These are phyloP conservation scores for Triticum dicoccoides DNA, from an alignment of 176 grass and related monocot species.

Conservation along the genomic window DNA sequence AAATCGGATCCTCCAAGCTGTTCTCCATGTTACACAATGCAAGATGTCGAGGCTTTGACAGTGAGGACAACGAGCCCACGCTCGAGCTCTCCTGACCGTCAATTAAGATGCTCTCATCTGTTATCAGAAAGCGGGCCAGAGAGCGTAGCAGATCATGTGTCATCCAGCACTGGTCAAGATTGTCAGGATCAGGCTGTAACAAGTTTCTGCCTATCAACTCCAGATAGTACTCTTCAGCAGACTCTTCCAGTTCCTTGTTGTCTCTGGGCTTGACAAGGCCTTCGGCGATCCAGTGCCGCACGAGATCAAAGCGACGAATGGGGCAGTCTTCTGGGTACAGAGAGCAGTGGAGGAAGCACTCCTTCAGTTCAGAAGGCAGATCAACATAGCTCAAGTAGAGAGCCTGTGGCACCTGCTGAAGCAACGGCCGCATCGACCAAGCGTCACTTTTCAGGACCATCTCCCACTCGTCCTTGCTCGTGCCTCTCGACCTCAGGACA, in stretches of 20 bases:
- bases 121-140: slow-evolving; percentile 47
- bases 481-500: slow-evolving; percentile 50
- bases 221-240: slow-evolving; percentile 58
- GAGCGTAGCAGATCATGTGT: slow-evolving; percentile 59
- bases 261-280: slow-evolving; percentile 45
- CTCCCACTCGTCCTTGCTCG: slow-evolving; percentile 51
- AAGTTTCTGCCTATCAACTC: slow-evolving; percentile 73
- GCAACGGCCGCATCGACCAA: slow-evolving; percentile 49
- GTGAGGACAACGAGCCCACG: slow-evolving; percentile 11
- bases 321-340: slow-evolving; percentile 61
- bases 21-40: slow-evolving; percentile 52
- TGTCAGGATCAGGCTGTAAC: slow-evolving; percentile 52
- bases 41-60: slow-evolving; percentile 58
- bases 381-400: slow-evolving; percentile 68
- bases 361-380: slow-evolving; percentile 68
- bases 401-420: slow-evolving; percentile 53
- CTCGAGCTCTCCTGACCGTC: slow-evolving; percentile 41
- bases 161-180: slow-evolving; percentile 54
- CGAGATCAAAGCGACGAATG: slow-evolving; percentile 49
- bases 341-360: slow-evolving; percentile 77
- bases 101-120: slow-evolving; percentile 67
- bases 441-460: slow-evolving; percentile 48
- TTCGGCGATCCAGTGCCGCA: slow-evolving; percentile 74
- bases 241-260: slow-evolving; percentile 50
- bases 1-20: slow-evolving; percentile 44